A percentile compares a stretch with the other conserved stretches of the same genome.
phyloP scores from a whole-genome alignment of 2,329 filamentous ascomycete genomes.

The Pseudogymnoascus sp. region DNA sequence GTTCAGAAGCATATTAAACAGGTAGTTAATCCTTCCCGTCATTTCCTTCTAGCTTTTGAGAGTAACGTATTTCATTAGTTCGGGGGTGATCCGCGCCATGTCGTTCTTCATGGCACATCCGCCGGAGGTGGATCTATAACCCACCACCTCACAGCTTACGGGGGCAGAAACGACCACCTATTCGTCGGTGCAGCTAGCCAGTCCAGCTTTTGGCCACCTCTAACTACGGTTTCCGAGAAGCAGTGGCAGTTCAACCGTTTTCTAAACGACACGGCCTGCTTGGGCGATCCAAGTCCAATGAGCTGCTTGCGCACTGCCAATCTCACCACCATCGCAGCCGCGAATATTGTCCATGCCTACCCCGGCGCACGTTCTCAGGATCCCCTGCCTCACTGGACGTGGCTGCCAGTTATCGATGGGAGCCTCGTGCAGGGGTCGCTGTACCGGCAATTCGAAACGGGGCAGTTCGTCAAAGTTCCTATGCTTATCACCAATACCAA shows the following conservation, averaged over 20 bases:
- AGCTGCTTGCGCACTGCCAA: slow-evolving; percentile 29
- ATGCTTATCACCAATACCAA: slow-evolving; percentile 27
- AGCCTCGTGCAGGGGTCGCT: slow-evolving; percentile 30
- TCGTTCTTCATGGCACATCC: slow-evolving; percentile 37
- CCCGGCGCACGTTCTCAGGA: slow-evolving; percentile 25
- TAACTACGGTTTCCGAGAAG: slow-evolving; percentile 27
- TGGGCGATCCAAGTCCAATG: slow-evolving; percentile 19
- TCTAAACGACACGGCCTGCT: slow-evolving; percentile 25
- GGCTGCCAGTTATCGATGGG: slow-evolving; percentile 31
- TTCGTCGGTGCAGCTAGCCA: slow-evolving; percentile 20
- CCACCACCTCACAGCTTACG: slow-evolving; percentile 20
- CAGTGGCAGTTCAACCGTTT: slow-evolving; percentile 32
- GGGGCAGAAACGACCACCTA: slow-evolving; percentile 6
- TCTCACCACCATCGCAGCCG: slow-evolving; percentile 27
- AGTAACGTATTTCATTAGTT: slow-evolving; percentile 18
- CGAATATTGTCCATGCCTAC: slow-evolving; percentile 27
- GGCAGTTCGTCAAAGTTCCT: slow-evolving; percentile 30
- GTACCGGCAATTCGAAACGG: slow-evolving; percentile 26
- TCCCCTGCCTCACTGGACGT: slow-evolving; percentile 28
- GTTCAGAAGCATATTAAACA: slow-evolving; percentile 49
- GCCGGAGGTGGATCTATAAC: slow-evolving; percentile 36
- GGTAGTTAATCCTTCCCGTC: slow-evolving; percentile 22
- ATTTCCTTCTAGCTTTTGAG: not conserved
- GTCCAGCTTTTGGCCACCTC: slow-evolving; percentile 28
- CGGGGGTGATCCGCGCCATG: slow-evolving; percentile 34